phyloP scores from a whole-genome alignment of 139 green algal genomes.

The Nannochloris sp. region DNA sequence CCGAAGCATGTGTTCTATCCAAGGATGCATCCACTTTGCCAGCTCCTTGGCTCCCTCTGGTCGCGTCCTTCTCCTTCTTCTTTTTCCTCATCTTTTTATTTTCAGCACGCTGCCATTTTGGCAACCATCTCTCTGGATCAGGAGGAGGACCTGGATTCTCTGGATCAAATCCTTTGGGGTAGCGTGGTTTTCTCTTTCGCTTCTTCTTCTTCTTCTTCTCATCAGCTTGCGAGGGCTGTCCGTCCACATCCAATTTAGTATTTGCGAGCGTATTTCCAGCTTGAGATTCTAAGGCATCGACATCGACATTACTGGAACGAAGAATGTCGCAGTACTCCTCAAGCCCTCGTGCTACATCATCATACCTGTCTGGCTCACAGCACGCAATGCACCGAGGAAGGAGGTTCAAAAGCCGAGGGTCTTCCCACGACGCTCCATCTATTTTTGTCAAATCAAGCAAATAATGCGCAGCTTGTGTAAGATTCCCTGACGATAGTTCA shows the following conservation, averaged over 20 bases:
- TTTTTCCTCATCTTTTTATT: slow-evolving; percentile 63
- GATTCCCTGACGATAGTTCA: slow-evolving; percentile 14
- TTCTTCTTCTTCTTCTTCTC: slow-evolving; percentile 35
- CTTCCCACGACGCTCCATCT: slow-evolving; percentile 2
- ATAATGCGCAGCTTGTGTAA: slow-evolving; percentile 4
- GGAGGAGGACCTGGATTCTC: slow-evolving; percentile 63
- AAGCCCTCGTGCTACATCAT: slow-evolving; percentile 4
- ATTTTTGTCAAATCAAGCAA: slow-evolving; percentile 18
- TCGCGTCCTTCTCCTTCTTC: slow-evolving; percentile 33
- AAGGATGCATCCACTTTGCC: slow-evolving; percentile 43
- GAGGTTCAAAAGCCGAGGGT: background rate
- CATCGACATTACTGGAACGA: no score
- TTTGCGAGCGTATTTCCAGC: no score
- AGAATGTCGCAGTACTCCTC: background rate
- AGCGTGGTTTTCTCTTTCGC: slow-evolving; percentile 53
- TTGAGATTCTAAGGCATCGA: no score
- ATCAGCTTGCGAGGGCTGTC: background rate
- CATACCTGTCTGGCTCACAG: slow-evolving; percentile 18
- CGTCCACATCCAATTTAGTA: background rate
- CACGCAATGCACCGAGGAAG: slow-evolving; percentile 26
- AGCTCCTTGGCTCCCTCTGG: slow-evolving; percentile 70
- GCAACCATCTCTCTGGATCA: slow-evolving; percentile 93
- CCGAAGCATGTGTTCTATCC: slow-evolving; percentile 18
- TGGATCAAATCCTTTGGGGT: slow-evolving; percentile 82
- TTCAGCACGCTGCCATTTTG: slow-evolving; percentile 82